A percentile compares a stretch with the other conserved stretches of the same genome.
These are phyloP conservation scores for Ceratobasidium sp. DNA, from an alignment of 1,284 basidiomycete species.

Conservation along the genomic window DNA sequence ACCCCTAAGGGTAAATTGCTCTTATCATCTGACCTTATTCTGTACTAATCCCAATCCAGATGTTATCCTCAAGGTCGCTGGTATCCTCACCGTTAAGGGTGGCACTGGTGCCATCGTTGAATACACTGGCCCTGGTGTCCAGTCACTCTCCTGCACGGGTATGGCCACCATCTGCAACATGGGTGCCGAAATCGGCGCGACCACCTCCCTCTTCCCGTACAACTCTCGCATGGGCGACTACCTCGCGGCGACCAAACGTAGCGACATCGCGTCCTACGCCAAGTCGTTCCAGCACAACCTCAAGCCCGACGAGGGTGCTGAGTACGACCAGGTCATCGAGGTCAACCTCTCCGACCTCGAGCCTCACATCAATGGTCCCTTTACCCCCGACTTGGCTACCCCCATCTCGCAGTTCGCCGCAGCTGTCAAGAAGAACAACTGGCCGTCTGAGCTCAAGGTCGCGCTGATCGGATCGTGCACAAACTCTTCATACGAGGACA, in stretches of 20 bases:
- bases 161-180: constrained; percentile 97
- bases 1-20: constrained; percentile 98
- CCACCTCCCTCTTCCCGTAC: constrained; percentile 98
- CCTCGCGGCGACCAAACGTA: constrained; percentile 90
- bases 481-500: constrained; percentile 96
- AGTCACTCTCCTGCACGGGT: constrained; percentile 93
- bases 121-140: constrained; percentile 97
- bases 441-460: constrained; percentile 93
- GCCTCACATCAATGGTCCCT: constrained; percentile 96
- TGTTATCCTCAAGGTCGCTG: no score
- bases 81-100: no score
- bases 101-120: constrained; percentile 97
- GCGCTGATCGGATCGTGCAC: constrained; percentile 98
- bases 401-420: constrained; percentile 92
- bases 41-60: no score
- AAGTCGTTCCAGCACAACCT: constrained; percentile 89
- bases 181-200: constrained; percentile 99
- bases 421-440: constrained; percentile 86
- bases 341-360: constrained; percentile 95
- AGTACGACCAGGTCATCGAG: constrained; percentile 96
- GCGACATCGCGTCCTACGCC: constrained; percentile 89
- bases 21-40: no score
- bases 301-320: constrained; percentile 86
- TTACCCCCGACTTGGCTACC: constrained; percentile 97
- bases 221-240: constrained; percentile 91